These are phyloP conservation scores for Thraustochytrium sp. DNA, from an alignment of 352 stramenopile species.

Conservation along the genomic window DNA sequence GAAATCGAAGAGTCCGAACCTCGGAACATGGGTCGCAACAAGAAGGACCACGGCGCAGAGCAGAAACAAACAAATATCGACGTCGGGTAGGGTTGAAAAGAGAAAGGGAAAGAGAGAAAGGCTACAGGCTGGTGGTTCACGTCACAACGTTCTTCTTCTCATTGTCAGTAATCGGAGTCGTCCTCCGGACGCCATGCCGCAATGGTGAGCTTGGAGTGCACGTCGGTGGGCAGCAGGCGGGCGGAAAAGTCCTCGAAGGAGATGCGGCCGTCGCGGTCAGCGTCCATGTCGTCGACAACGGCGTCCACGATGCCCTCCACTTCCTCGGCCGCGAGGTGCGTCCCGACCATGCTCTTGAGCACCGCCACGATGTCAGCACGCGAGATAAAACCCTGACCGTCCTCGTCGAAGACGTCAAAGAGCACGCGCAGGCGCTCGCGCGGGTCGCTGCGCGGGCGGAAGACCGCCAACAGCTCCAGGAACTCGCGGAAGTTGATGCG, in stretches of 20 bases:
- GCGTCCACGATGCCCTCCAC: constrained; percentile 20
- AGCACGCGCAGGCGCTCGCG: constrained; percentile 14
- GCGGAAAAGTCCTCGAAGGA: constrained; percentile 22
- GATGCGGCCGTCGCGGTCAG: neutral
- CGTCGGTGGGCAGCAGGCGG: neutral
- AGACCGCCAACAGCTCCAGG: constrained; percentile 31
- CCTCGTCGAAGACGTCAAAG: constrained; percentile 44
- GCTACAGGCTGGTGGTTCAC: neutral
- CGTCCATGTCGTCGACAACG: constrained; percentile 35
- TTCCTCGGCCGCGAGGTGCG: constrained; percentile 8
- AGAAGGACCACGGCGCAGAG: too few relatives aligned
- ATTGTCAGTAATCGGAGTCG: neutral
- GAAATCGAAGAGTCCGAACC: too few relatives aligned
- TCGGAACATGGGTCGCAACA: too few relatives aligned
- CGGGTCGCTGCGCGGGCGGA: neutral
- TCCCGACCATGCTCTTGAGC: constrained; percentile 40
- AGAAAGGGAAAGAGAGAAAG: too few relatives aligned
- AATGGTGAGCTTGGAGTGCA: neutral
- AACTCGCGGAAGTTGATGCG: constrained; percentile 47
- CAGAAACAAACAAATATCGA: neutral
- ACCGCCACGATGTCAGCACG: neutral
- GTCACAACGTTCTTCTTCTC: neutral
- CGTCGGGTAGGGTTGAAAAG: too few relatives aligned
- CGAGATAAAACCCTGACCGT: constrained; percentile 7
- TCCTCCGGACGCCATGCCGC: neutral